phyloP scores from a whole-genome alignment of 208 protist species.

The Porcisia hertigi region DNA sequence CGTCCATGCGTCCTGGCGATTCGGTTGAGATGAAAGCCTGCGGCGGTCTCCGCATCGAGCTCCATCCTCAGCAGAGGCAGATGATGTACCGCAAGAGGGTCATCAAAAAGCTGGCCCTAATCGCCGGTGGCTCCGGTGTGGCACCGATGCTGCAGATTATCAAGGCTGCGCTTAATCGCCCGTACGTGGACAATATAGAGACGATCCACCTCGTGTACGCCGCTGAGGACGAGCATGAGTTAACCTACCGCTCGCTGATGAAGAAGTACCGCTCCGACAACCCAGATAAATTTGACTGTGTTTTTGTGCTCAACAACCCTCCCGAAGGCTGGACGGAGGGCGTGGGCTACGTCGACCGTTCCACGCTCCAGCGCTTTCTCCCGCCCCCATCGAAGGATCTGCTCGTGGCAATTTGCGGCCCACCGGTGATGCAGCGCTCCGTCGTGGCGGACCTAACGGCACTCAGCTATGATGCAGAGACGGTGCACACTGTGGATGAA shows the following conservation, averaged over 20 bases:
- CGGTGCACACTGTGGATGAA: constrained; percentile 73
- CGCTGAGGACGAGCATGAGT: constrained; percentile 59
- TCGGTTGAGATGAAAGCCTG: constrained; percentile 80
- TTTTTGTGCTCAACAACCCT: constrained; percentile 70
- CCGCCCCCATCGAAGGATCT: constrained; percentile 62
- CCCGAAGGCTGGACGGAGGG: constrained; percentile 64
- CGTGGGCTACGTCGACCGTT: constrained; percentile 64
- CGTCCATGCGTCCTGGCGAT: constrained; percentile 64
- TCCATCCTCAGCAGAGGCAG: constrained; percentile 52
- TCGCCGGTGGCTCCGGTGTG: constrained; percentile 87
- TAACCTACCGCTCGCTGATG: constrained; percentile 61
- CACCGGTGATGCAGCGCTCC: constrained; percentile 74
- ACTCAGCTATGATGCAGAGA: constrained; percentile 55
- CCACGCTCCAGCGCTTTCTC: constrained; percentile 36
- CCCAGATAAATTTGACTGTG: constrained; percentile 53
- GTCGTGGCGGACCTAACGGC: constrained; percentile 48
- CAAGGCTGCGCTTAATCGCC: constrained; percentile 71
- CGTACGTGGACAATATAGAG: constrained; percentile 52
- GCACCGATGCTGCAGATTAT: constrained; percentile 94
- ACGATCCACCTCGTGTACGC: constrained; percentile 72
- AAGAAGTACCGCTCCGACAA: constrained; percentile 44
- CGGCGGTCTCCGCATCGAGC: constrained; percentile 53
- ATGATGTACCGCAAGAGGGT: constrained; percentile 44
- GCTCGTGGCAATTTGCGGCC: constrained; percentile 81
- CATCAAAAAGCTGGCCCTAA: constrained; percentile 56